A percentile compares a stretch with the other conserved stretches of the same genome.
phyloP scores from a whole-genome alignment of 2,329 filamentous ascomycete species.

The Claviceps digitariae region DNA sequence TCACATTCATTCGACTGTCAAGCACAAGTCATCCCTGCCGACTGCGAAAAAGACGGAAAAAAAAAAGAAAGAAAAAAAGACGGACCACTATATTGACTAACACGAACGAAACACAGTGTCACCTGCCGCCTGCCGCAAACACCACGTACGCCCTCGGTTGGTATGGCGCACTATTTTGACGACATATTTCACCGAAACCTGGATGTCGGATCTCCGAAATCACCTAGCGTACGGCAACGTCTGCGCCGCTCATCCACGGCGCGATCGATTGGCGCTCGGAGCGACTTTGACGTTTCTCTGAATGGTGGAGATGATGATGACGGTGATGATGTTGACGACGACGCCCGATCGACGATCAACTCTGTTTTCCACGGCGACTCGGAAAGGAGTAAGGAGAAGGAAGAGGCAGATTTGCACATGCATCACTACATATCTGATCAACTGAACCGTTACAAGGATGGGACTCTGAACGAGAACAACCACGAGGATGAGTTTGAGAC shows the following conservation, averaged over 20 bases:
- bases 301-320: constrained; percentile 32
- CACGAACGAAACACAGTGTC: constrained; percentile 36
- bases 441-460: constrained; percentile 50
- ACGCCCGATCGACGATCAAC: constrained; percentile 19
- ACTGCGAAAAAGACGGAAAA: too few species aligned
- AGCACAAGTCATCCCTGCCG: background rate
- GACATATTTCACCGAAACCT: constrained; percentile 54
- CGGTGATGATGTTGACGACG: constrained; percentile 4
- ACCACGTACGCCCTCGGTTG: constrained; percentile 70
- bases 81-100: background rate
- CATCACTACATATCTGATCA: constrained; percentile 73
- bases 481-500: constrained; percentile 36
- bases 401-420: constrained; percentile 55
- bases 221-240: constrained; percentile 28
- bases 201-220: constrained; percentile 22
- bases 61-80: background rate
- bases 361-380: constrained; percentile 22
- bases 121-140: constrained; percentile 88
- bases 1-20: background rate
- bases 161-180: constrained; percentile 89
- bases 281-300: constrained; percentile 52
- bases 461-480: constrained; percentile 12
- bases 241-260: constrained; percentile 69
- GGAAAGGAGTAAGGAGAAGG: constrained; percentile 33
- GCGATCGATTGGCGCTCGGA: constrained; percentile 71